Evolutionary conservation across 2,329 filamentous ascomycete species (phyloP).

Genomic region (Diaporthe capsici): DNA sequence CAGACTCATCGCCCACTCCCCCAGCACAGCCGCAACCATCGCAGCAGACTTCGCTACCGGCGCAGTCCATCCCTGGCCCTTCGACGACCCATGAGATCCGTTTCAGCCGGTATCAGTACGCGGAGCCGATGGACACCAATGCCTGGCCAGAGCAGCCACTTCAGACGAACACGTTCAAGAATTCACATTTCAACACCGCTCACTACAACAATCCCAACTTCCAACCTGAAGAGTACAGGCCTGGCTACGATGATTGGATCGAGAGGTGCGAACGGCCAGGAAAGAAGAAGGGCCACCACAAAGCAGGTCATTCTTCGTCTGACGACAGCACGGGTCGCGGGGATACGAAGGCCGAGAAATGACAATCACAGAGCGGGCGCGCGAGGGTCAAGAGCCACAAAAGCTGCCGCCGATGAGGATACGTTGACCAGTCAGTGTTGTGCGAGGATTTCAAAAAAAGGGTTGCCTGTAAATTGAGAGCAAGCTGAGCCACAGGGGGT

Average conservation of each 20-base stretch:
- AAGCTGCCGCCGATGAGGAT: neutral
- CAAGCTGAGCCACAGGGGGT: neutral
- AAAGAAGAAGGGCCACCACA: conserved; percentile 38
- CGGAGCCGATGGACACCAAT: conserved; percentile 48
- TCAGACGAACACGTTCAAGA: conserved; percentile 73
- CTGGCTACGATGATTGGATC: conserved; percentile 50
- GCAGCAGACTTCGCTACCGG: conserved; percentile 49
- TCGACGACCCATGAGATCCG: conserved; percentile 57
- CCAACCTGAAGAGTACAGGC: conserved; percentile 67
- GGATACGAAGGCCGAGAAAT: conserved; percentile 30
- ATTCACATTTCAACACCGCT: conserved; percentile 76
- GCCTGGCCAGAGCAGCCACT: conserved; percentile 61
- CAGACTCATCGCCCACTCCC: conserved; percentile 47
- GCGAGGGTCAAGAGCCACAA: neutral
- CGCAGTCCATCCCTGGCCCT: conserved; percentile 49
- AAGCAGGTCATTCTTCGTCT: conserved; percentile 24
- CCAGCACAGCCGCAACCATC: conserved; percentile 42
- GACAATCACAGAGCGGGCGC: conserved; percentile 12
- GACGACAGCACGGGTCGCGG: conserved; percentile 15
- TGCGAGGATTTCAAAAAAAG: neutral
- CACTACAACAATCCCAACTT: conserved; percentile 77
- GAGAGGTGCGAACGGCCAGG: conserved; percentile 45
- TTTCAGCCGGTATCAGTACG: conserved; percentile 69
- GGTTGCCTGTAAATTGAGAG: neutral
- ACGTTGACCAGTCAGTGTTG: neutral